A percentile compares a stretch with the other conserved stretches of the same genome.
phyloP scores from a whole-genome alignment of 306 rosid genomes.

The Geum urbanum region DNA sequence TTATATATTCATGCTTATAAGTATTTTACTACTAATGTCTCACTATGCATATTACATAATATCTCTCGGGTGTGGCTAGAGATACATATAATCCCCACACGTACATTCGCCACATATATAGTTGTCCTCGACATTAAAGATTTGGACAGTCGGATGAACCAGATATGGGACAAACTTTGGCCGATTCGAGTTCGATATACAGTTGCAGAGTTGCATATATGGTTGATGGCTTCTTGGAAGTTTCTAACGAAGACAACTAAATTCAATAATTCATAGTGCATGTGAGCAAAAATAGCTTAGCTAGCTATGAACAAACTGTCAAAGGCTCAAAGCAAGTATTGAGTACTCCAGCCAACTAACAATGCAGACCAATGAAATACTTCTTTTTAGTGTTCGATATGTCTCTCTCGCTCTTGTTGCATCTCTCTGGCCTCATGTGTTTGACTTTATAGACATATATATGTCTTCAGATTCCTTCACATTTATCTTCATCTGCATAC shows the following conservation, averaged over 20 bases:
- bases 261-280: no score
- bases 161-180: background rate
- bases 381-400: background rate
- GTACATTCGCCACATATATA: background rate
- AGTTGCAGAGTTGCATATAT: no score
- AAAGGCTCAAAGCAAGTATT: no score
- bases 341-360: background rate
- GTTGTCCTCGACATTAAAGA: background rate
- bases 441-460: background rate
- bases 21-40: no score
- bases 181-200: no score
- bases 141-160: background rate
- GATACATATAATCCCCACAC: no score
- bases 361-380: background rate
- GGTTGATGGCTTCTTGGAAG: background rate
- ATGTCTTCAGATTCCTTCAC: constrained; percentile 6
- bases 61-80: no score
- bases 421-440: background rate
- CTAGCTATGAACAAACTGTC: background rate
- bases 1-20: no score
- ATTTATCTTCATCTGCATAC: background rate
- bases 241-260: background rate
- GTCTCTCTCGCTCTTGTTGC: background rate
- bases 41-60: no score
- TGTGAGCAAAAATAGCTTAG: background rate